Evolutionary conservation across 2,329 filamentous ascomycete genomes (phyloP), one percentile per base, ranked within the genome.

Genomic region (Penicillium sp.): DNA sequence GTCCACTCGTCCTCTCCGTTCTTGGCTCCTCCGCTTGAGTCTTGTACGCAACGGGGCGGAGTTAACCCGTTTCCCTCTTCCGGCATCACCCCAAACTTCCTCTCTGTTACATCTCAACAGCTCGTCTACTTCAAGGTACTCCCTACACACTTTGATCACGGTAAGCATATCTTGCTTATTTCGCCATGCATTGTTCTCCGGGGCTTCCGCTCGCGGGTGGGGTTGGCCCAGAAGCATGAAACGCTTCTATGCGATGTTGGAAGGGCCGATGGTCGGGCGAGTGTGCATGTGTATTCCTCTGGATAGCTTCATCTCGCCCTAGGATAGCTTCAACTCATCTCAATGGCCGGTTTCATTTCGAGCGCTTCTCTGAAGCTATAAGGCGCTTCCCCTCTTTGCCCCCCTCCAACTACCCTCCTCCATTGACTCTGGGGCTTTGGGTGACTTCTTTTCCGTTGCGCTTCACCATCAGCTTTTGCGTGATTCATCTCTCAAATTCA

Each of bases 1-100:
- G 10, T 54, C 51, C 51, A 24, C 10, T 24, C 50, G 49, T 48
- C 54, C 56, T 52, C 53, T 52, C 54, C 57, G 54, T 54, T 57
- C 57, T 59, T 59, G 57, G 57, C 57, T 57, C 23, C 44, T 45
- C 50, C 44, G 39, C 39, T 49, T 45, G 39, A 48, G 26, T 50
- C 46, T 28, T 12, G 31, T 33, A 47, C 49, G 49, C 42, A 45
- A 52, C 53, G 49, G 55, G 56, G 56, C 53, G 56, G 56, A 59
- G 56, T 57, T 57, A 44, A 31, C 45, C 26, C 42, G 41, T 39
- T 52, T 51, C 41, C 50, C 54, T 49, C 51, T 51, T 57, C 49
- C 53, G 51, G 51, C 56, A 57, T 57, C 53, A 59, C 36, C 49
- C 43, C 33, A 48, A 48, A 46, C 46, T 42, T 36, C 31, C 47